Percentiles rank a stretch among this genome's conserved stretches.
These are phyloP conservation scores for Saposhnikovia divaricata DNA, from an alignment of 129 eudicot species.

Conservation along the genomic window DNA sequence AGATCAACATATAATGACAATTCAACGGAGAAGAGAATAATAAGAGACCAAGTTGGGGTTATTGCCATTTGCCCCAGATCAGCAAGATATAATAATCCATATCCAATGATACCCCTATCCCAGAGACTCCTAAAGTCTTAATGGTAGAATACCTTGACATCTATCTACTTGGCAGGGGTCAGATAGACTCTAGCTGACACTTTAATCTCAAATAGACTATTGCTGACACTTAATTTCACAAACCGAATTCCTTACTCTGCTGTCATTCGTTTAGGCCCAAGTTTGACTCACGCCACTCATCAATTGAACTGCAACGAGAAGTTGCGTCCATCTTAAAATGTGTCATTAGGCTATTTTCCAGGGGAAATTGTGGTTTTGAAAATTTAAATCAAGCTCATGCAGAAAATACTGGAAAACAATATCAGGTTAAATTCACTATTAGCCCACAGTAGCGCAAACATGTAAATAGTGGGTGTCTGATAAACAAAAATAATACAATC, in stretches of 20 bases:
- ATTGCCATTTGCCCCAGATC: background rate
- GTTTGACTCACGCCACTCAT: constrained; percentile 26
- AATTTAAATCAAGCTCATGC: background rate
- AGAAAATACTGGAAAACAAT: background rate
- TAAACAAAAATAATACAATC: constrained; percentile 30
- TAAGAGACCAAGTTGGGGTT: background rate
- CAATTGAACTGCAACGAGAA: constrained; percentile 16
- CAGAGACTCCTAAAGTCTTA: background rate
- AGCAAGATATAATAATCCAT: background rate
- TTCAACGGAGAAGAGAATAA: background rate
- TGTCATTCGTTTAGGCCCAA: background rate
- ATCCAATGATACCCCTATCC: background rate
- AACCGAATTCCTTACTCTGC: background rate
- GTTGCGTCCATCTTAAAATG: background rate
- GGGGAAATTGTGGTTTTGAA: constrained; percentile 27
- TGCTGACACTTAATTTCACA: no score
- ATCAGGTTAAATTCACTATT: background rate
- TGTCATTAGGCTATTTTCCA: constrained; percentile 6
- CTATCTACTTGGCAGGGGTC: background rate
- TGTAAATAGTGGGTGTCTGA: background rate
- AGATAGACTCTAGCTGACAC: background rate
- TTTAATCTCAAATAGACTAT: background rate
- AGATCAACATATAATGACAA: background rate
- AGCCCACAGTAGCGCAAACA: background rate
- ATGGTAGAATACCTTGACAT: background rate